Evolutionary conservation across 257 asterid genomes (phyloP).

Genomic region (Echites panduratus): DNA sequence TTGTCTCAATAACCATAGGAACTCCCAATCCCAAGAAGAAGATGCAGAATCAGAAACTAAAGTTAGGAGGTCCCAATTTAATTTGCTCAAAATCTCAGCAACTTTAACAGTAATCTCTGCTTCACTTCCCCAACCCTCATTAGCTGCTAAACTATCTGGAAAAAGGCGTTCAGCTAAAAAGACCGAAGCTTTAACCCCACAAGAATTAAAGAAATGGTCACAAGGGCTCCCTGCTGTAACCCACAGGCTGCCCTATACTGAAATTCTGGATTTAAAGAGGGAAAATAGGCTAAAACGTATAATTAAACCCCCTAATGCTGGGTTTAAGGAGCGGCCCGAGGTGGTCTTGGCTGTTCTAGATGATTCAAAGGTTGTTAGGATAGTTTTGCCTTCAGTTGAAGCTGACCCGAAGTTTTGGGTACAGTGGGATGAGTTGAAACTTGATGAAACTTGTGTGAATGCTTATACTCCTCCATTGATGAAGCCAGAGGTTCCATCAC

Average conservation of each 20-base stretch:
- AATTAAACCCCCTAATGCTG: constrained; percentile 51
- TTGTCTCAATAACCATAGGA: constrained; percentile 6
- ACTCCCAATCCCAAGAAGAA: constrained; percentile 21
- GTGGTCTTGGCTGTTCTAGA: constrained; percentile 87
- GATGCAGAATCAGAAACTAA: constrained; percentile 35
- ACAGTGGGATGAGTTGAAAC: constrained; percentile 67
- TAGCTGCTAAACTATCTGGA: constrained; percentile 68
- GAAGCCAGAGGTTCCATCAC: constrained; percentile 56
- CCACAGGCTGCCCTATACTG: constrained; percentile 64
- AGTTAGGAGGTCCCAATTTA: constrained; percentile 26
- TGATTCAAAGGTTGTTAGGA: constrained; percentile 69
- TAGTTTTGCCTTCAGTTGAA: constrained; percentile 71
- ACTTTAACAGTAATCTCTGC: constrained; percentile 68
- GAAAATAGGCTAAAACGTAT: constrained; percentile 72
- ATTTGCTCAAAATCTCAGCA: constrained; percentile 48
- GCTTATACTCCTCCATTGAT: constrained; percentile 77
- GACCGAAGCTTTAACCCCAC: constrained; percentile 50
- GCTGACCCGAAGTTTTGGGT: constrained; percentile 75
- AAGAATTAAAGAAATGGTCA: constrained; percentile 70
- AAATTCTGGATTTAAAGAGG: constrained; percentile 57
- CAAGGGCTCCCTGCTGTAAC: constrained; percentile 81
- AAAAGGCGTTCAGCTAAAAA: constrained; percentile 43
- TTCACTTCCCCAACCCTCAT: constrained; percentile 53
- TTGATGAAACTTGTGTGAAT: constrained; percentile 70
- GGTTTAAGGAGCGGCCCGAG: constrained; percentile 55